These are phyloP conservation scores for Chloris gayana DNA, from an alignment of 176 grass and related monocot genomes.

Conservation along the genomic window DNA sequence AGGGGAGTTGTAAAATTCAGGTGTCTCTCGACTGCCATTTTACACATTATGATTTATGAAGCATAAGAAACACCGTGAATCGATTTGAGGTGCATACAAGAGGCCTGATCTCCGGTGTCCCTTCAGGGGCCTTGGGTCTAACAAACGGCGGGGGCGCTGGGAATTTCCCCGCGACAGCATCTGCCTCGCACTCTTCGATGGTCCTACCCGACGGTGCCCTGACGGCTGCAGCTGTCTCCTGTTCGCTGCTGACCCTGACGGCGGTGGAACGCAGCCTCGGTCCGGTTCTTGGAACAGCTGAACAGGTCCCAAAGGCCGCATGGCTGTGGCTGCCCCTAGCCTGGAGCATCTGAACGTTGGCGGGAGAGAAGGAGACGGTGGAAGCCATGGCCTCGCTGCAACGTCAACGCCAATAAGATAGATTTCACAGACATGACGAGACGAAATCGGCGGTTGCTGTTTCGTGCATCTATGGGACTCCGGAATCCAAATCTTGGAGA, in stretches of 20 bases:
- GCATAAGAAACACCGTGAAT: conserved; percentile 16
- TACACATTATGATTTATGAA: conserved; percentile 6
- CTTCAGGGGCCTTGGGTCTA: conserved; percentile 66
- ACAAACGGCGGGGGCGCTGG: conserved; percentile 53
- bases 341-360: conserved; percentile 58
- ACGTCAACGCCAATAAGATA: neutral
- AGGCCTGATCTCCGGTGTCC: conserved; percentile 76
- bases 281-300: conserved; percentile 33
- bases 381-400: conserved; percentile 61
- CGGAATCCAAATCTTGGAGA: conserved; percentile 30
- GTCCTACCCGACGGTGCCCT: conserved; percentile 67
- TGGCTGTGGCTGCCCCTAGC: conserved; percentile 44
- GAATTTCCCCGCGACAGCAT: conserved; percentile 80
- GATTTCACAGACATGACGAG: conserved; percentile 28
- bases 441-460: neutral
- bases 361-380: conserved; percentile 61
- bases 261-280: conserved; percentile 34
- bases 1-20: conserved; percentile 13
- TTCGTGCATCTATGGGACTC: neutral
- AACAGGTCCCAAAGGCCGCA: conserved; percentile 36
- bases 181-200: conserved; percentile 96
- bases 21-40: neutral
- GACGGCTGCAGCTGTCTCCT: conserved; percentile 46
- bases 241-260: conserved; percentile 69
- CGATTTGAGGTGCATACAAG: conserved; percentile 50